Base-by-base conservation (phyloP, 768 basidiomycete genomes). In the Leccinum boreale region DNA sequence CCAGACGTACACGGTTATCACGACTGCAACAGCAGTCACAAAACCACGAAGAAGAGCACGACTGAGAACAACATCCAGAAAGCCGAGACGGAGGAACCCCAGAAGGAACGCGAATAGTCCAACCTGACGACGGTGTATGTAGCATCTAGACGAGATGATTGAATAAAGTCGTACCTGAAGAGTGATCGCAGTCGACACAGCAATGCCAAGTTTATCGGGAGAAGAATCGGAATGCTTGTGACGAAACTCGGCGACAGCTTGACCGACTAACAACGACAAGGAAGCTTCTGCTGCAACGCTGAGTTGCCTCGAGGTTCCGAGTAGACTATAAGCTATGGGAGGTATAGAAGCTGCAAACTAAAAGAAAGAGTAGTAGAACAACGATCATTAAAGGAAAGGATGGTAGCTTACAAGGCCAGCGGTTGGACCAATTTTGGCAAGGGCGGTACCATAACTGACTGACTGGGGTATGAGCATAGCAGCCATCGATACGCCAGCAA, bases 11-110 rank as follows among this genome's bases (percentile, higher is more conserved):
- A 93, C 85, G 69, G 88, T 78, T 65, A 98, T 95, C 45, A 98
- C 87, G 7, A 89, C 80, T 1, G 89, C 91, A 26, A 94, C 81
- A 15, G 94, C 92, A 1, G 87, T 85, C 47, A 96, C 83, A 68
- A 96, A 95, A 3, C 94, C 94, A 28, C 91, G 82, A 55, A 96
- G 79, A 14, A 96, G 79, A 4, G 94, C 92, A 53, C 93, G 86
- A 65, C 91, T 93, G 28, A 98, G 81, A 5, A 96, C 90, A 12
- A 96, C 94, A 69, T 98, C 95, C 53, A 96, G 84, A 73, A 96
- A 96, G 2, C 94, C 94, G 10, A 98, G 78, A 24, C 93, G 81
- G 68, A 95, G 87, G 65, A 96, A 83, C 3, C 95, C 95, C 29
- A 97, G 79, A 24, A 90, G 70, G 58, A 92, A 93, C 1, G 92